Percentiles rank a stretch among this genome's conserved stretches.
phyloP scores from a whole-genome alignment of 768 basidiomycete species.

The Grammothele lineata region DNA sequence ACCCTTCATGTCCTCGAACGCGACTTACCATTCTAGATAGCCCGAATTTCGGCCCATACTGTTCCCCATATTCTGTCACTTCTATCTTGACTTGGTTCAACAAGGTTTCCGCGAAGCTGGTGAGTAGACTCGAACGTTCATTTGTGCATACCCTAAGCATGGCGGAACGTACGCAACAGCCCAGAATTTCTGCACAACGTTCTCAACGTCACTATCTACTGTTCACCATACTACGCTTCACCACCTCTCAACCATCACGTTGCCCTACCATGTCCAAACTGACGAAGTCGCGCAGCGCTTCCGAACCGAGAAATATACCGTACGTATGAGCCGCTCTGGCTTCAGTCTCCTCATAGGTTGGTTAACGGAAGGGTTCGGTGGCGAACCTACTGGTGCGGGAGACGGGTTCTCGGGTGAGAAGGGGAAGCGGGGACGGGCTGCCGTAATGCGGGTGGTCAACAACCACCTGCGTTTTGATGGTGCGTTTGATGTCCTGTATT shows the following conservation, averaged over 20 bases:
- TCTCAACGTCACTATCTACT: conserved; percentile 61
- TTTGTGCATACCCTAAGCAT: background rate
- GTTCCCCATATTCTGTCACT: conserved; percentile 96
- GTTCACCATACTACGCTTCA: conserved; percentile 68
- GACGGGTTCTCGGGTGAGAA: conserved; percentile 77
- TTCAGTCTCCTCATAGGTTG: conserved; percentile 92
- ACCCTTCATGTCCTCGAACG: background rate
- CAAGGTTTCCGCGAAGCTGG: conserved; percentile 89
- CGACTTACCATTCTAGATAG: conserved; percentile 37
- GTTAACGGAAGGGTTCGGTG: conserved; percentile 89
- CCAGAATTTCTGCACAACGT: conserved; percentile 66
- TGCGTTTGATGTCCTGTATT: conserved; percentile 27
- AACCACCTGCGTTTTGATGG: conserved; percentile 90
- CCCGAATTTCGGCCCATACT: conserved; percentile 91
- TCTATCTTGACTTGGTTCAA: conserved; percentile 91
- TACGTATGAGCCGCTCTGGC: conserved; percentile 87
- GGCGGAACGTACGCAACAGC: conserved; percentile 38
- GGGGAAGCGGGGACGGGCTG: conserved; percentile 80
- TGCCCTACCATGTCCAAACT: conserved; percentile 79
- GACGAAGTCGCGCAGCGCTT: conserved; percentile 83
- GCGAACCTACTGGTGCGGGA: conserved; percentile 78
- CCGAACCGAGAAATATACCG: conserved; percentile 83
- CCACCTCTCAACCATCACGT: conserved; percentile 73
- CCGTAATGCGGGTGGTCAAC: conserved; percentile 92
- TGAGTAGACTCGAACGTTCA: background rate